These are phyloP conservation scores for Teratosphaeria epicoccoides DNA, from an alignment of 2,329 filamentous ascomycete species.

Conservation along the genomic window DNA sequence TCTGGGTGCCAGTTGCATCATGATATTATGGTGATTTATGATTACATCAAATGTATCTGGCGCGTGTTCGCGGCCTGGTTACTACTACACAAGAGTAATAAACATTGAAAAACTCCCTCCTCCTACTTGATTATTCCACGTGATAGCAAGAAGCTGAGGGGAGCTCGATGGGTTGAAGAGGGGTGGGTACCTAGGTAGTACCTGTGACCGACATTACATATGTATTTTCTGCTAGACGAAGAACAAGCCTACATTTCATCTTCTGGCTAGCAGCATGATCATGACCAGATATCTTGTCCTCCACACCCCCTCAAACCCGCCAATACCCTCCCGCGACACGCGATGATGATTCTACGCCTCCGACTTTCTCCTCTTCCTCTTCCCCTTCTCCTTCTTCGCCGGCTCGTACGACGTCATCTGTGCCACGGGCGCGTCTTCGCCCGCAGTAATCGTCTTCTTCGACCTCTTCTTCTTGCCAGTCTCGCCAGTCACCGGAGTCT, in stretches of 20 bases:
- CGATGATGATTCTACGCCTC: constrained; percentile 6
- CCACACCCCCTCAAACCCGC: too few relatives aligned
- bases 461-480: constrained; percentile 23
- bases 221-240: neutral
- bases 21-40: too few relatives aligned
- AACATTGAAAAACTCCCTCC: constrained; percentile 1
- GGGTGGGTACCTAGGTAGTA: too few relatives aligned
- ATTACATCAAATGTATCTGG: neutral
- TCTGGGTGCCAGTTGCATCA: constrained; percentile 29
- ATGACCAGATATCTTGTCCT: too few relatives aligned
- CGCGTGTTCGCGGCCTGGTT: constrained; percentile 1
- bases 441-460: constrained; percentile 8
- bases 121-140: too few relatives aligned
- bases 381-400: constrained; percentile 19
- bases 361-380: constrained; percentile 25
- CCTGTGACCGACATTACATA: too few relatives aligned
- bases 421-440: constrained; percentile 22
- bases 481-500: constrained; percentile 2
- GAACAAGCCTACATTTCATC: neutral
- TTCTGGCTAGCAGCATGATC: neutral
- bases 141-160: neutral
- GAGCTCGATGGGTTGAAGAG: neutral
- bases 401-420: constrained; percentile 18
- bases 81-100: constrained; percentile 7
- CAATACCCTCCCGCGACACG: too few relatives aligned